phyloP scores from a whole-genome alignment of 2,329 filamentous ascomycete species.

The Dactylonectria macrodidyma region DNA sequence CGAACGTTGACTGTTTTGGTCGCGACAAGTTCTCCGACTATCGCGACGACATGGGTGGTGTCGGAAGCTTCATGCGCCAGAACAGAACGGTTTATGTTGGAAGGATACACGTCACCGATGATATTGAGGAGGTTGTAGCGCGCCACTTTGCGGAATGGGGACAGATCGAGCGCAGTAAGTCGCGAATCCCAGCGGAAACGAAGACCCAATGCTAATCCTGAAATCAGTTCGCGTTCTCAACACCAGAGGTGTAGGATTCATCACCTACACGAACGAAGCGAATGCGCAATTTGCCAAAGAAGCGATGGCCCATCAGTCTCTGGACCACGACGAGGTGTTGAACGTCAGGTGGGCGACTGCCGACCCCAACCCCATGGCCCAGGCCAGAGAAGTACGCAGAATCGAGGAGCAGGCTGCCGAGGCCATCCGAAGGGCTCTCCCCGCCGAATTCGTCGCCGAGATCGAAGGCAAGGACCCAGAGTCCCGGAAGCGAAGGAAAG shows the following conservation, averaged over 20 bases:
- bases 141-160: conserved; percentile 98
- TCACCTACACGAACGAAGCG: conserved; percentile 93
- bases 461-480: conserved; percentile 93
- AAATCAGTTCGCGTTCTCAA: conserved; percentile 82
- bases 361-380: conserved; percentile 95
- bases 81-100: conserved; percentile 96
- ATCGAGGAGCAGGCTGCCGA: conserved; percentile 98
- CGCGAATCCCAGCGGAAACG: background rate
- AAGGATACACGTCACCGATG: conserved; percentile 93
- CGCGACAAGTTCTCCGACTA: conserved; percentile 94
- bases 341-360: conserved; percentile 98
- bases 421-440: conserved; percentile 88
- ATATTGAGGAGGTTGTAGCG: conserved; percentile 96
- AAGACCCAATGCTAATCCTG: conserved; percentile 28
- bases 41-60: conserved; percentile 97
- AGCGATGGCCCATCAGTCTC: conserved; percentile 93
- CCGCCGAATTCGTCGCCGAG: conserved; percentile 92
- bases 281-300: conserved; percentile 94
- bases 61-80: conserved; percentile 92
- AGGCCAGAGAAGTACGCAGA: conserved; percentile 88
- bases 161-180: conserved; percentile 81
- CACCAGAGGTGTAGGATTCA: conserved; percentile 90
- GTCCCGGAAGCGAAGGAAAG: conserved; percentile 87
- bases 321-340: conserved; percentile 92
- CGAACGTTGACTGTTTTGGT: conserved; percentile 92